A percentile compares a stretch with the other conserved stretches of the same genome.
These are phyloP conservation scores for Tolypocladium guangdongense DNA, from an alignment of 2,329 filamentous ascomycete genomes.

Conservation along the genomic window DNA sequence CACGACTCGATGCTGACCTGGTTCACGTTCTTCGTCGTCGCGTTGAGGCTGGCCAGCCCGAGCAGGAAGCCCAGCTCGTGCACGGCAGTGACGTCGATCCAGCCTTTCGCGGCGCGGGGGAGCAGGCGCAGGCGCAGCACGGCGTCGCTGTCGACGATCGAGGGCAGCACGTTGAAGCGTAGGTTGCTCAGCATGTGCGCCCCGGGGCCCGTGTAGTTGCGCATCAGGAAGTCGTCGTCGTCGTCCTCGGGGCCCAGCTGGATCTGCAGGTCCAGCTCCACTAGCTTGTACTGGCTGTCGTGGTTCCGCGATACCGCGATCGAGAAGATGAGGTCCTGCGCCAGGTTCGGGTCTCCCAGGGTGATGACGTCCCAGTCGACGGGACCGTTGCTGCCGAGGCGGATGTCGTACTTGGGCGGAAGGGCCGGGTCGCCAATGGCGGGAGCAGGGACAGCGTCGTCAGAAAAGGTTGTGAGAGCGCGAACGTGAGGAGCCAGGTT, in stretches of 20 bases:
- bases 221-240: background rate
- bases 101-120: conserved; percentile 3
- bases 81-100: background rate
- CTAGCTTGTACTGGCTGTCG: conserved; percentile 2
- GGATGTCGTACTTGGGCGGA: background rate
- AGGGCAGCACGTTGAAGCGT: conserved; percentile 7
- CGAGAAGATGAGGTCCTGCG: conserved; percentile 7
- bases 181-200: conserved; percentile 7
- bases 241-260: background rate
- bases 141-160: background rate
- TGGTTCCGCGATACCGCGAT: background rate
- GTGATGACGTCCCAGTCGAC: background rate
- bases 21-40: background rate
- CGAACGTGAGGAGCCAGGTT: too few species aligned
- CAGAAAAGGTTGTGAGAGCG: too few species aligned
- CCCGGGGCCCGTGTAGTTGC: conserved; percentile 5
- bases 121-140: conserved; percentile 2
- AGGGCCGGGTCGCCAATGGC: background rate
- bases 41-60: background rate
- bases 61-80: conserved; percentile 2
- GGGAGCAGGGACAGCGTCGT: too few species aligned
- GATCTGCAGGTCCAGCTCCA: conserved; percentile 3
- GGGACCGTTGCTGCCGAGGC: background rate
- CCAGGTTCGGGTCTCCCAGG: background rate
- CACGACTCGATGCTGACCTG: background rate